Conservation (phyloP, 805 yeast species). For the Saccharomycopsis fermentans region DNA sequence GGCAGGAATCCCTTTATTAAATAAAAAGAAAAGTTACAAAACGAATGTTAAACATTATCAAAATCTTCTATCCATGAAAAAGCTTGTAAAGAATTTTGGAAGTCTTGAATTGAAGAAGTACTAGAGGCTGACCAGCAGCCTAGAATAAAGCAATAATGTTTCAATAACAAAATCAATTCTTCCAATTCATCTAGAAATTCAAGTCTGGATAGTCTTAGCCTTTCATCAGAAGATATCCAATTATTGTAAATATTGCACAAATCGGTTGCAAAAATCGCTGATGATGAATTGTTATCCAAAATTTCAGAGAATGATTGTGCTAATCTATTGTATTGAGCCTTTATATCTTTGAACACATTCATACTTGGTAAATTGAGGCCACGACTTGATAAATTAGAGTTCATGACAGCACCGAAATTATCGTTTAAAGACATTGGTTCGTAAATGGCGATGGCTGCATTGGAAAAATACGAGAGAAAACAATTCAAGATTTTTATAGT, state of each 20-base stretch:
- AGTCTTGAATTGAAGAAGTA: neutral
- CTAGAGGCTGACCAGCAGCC: conserved; percentile 7
- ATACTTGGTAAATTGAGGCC: conserved; percentile 57
- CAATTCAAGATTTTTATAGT: conserved; percentile 35
- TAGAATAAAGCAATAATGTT: conserved; percentile 44
- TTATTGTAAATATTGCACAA: conserved; percentile 14
- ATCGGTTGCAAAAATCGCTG: conserved; percentile 20
- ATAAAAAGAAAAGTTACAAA: too few relatives aligned
- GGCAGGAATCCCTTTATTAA: too few relatives aligned
- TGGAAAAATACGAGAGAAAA: conserved; percentile 27
- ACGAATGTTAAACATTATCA: neutral
- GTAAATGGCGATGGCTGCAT: conserved; percentile 37
- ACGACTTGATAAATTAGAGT: conserved; percentile 43
- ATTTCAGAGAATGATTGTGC: neutral
- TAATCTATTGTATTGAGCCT: conserved; percentile 25
- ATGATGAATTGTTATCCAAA: conserved; percentile 21
- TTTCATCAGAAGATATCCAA: conserved; percentile 29
- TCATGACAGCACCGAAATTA: conserved; percentile 62
- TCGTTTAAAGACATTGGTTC: conserved; percentile 61
- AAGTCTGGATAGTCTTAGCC: conserved; percentile 36
- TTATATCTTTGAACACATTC: conserved; percentile 38
- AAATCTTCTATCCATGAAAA: neutral
- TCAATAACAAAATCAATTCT: conserved; percentile 50
- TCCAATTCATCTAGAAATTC: conserved; percentile 71
- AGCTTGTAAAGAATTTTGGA: neutral